Base-by-base conservation (phyloP, 768 basidiomycete genomes). In the Coprinopsis marcescibilis region DNA sequence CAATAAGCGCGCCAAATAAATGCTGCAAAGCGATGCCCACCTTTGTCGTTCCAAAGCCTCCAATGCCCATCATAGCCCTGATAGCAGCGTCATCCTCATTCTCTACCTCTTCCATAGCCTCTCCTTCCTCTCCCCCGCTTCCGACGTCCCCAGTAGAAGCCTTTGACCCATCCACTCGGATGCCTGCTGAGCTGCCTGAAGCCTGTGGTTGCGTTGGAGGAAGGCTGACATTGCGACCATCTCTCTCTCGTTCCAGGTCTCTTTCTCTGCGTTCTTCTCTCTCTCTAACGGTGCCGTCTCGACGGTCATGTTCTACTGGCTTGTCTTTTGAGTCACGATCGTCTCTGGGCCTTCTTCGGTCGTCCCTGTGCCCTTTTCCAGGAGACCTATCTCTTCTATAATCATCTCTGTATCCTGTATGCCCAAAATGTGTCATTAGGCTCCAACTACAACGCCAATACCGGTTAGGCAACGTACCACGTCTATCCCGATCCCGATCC, bases 41-140 rank as follows among this genome's bases (percentile, higher is more conserved):
- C 73, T 97, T 96, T 0, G 95, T 95, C 0, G 81, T 74, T 8
- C 87, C 91, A 60, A 98, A 98, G 8, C 90, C 89, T 37, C 65
- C 58, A 56, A 98, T 67, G 33, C 95, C 94, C 89, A 98, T 95
- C 73, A 80, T 76, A 29, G 84, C 79, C 77, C 86, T 88, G 82
- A 96, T 90, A 45, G 79, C 83, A 38, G 78, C 77, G 19, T 88
- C 86, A 32, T 86, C 87, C 12, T 79, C 82, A 48, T 74, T 76
- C 23, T 67, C 70, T 19, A 68, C 77, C n/a, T n/a, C 30, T 49
- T 83, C 81, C 57, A 70, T 70, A 26, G 68, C 70, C 49, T 78
- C 78, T 2, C 72, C 77, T 35, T 73, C 72, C 55, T 69, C 67
- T 27, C 57, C 54, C 37, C 19, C n/a, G n/a, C n/a, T n/a, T n/a